Base-by-base conservation (phyloP, 805 yeast genomes). In the Sugiyamaella valdiviana region DNA sequence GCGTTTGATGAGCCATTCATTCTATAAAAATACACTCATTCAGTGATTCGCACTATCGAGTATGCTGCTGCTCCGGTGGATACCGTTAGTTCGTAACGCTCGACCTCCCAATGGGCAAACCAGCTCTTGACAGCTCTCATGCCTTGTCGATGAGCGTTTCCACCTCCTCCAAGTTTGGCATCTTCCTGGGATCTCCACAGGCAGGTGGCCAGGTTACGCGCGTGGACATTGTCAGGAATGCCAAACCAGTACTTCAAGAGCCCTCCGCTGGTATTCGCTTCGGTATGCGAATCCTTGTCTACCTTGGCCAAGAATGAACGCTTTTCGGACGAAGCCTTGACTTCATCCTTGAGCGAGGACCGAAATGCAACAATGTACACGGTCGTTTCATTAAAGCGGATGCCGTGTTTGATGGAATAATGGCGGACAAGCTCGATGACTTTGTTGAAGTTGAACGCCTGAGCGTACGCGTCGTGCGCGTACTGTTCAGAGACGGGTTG, bases 201-300 rank as follows among this genome's bases (percentile, higher is more conserved):
- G 49, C 73, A 69, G 2, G 73, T 69, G 2, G 73, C 73, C 39
- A 69, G 54, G 49, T 69, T 69, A 46, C 62, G 58, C 1, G 68
- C 72, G 6, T 51, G 45, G 12, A 40, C 54, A 21, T 58, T 60
- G 48, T 69, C 64, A 1, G 73, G 72, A 5, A 60, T 54, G 0
- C 73, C 73, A 51, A 59, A 69, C 71, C 72, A 69, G 54, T 69
- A 69, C 50, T 69, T 69, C 45, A 69, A 53, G 6, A 69, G 57
- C 0, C 73, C 73, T 1, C 73, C 73, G 5, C 67, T 59, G 10
- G 24, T 43, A 52, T 61, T 69, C 15, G 73, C 73, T 47, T 68
- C 73, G 15, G 43, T 46, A 46, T 69, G 73, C 2, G 71, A 62
- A 2, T 47, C 58, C 46, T 63, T 57, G 51, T 69, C 73, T 4